These are phyloP conservation scores for Dictyostelium capitatum DNA, from an alignment of 78 protist genomes.

Conservation along the genomic window DNA sequence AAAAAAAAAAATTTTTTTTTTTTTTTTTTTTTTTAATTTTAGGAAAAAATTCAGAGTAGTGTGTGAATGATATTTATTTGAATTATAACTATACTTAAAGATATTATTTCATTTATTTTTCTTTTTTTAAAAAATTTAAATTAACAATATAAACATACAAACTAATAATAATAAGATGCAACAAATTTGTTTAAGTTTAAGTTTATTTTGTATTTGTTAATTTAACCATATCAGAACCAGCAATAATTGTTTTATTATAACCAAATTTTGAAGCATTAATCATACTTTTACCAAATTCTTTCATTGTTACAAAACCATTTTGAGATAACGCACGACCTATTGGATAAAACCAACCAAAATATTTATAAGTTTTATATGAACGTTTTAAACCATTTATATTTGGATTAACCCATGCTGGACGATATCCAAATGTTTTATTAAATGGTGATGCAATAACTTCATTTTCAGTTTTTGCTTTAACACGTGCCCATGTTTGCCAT, in stretches of 20 bases:
- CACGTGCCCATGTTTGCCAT: neutral
- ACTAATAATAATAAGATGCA: too few species aligned
- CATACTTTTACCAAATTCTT: constrained; percentile 4
- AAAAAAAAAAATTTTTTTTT: neutral
- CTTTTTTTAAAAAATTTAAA: too few species aligned
- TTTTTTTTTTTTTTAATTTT: neutral
- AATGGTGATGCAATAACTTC: neutral
- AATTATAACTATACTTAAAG: too few species aligned
- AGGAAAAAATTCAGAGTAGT: neutral
- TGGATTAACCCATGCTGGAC: constrained; percentile 14
- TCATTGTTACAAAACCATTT: neutral
- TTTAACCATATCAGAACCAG: constrained; percentile 8
- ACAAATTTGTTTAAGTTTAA: too few species aligned
- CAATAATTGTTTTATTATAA: neutral
- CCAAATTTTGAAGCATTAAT: neutral
- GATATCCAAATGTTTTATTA: neutral
- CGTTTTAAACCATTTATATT: neutral
- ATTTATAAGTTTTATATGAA: neutral
- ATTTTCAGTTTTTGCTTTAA: constrained; percentile 21
- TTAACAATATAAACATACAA: too few species aligned
- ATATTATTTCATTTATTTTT: too few species aligned
- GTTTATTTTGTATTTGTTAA: neutral
- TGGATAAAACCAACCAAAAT: constrained; percentile 11
- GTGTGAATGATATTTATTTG: too few species aligned
- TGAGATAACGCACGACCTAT: neutral